A percentile compares a stretch with the other conserved stretches of the same genome.
Conservation (phyloP, 75 land plant species). For the Adiantum capillusveneris region DNA sequence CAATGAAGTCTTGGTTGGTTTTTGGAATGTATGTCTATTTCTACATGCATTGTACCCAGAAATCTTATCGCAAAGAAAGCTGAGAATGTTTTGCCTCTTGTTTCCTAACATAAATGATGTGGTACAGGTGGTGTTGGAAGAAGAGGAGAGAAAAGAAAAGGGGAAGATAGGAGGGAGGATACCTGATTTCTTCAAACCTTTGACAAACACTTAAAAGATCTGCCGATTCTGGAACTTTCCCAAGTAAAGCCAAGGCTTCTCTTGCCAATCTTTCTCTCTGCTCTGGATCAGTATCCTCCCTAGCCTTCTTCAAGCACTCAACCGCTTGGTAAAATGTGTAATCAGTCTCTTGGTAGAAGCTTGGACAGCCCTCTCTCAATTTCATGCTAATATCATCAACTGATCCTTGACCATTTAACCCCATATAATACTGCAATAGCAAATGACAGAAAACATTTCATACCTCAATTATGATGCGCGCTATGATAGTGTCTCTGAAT, state of each 20-base stretch:
- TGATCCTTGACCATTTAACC: slow-evolving; percentile 88
- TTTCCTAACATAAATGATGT: too few relatives aligned
- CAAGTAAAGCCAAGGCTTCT: slow-evolving; percentile 68
- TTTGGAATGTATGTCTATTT: too few relatives aligned
- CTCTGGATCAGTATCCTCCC: slow-evolving; percentile 41
- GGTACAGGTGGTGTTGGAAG: too few relatives aligned
- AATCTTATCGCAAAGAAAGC: too few relatives aligned
- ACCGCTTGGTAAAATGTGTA: slow-evolving; percentile 87
- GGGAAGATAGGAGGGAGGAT: not conserved
- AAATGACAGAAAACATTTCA: too few relatives aligned
- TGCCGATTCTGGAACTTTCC: slow-evolving; percentile 83
- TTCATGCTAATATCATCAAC: slow-evolving; percentile 93
- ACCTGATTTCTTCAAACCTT: slow-evolving; percentile 96
- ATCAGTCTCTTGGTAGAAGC: slow-evolving; percentile 93
- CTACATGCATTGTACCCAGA: too few relatives aligned
- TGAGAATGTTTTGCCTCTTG: too few relatives aligned
- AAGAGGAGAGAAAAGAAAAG: too few relatives aligned
- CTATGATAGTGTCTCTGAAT: too few relatives aligned
- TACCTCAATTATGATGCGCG: too few relatives aligned
- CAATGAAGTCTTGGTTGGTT: too few relatives aligned
- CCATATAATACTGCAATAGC: slow-evolving; percentile 74
- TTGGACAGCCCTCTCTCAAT: slow-evolving; percentile 91
- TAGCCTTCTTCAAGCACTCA: slow-evolving; percentile 83
- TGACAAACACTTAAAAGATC: slow-evolving; percentile 85
- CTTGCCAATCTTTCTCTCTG: slow-evolving; percentile 73